A percentile compares a stretch with the other conserved stretches of the same genome.
Evolutionary conservation across 2,329 filamentous ascomycete species (phyloP).

Genomic region (Fusarium piperis): DNA sequence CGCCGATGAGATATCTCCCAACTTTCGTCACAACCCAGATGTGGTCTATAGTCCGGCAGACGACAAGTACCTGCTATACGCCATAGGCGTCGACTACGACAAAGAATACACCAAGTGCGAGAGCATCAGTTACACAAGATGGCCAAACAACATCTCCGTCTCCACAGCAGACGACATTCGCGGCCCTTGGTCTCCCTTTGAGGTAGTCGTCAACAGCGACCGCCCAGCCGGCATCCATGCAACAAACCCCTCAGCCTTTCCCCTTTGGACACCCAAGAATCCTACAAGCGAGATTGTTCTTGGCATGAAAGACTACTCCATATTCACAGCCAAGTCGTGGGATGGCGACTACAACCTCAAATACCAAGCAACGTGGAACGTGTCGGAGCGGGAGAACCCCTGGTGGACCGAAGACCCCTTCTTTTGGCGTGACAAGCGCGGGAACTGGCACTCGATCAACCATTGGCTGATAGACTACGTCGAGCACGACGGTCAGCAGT

Average conservation of each 20-base stretch:
- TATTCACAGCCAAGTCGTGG: slow-evolving; percentile 2
- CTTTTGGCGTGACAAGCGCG: slow-evolving; percentile 47
- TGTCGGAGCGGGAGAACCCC: slow-evolving; percentile 15
- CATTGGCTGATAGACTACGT: slow-evolving; percentile 44
- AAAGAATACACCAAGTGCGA: slow-evolving; percentile 8
- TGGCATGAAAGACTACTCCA: slow-evolving; percentile 19
- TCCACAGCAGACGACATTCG: slow-evolving; percentile 26
- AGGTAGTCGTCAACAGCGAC: slow-evolving; percentile 22
- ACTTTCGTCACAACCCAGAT: slow-evolving; percentile 59
- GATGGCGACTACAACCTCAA: slow-evolving; percentile 1
- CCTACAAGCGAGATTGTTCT: slow-evolving; percentile 15
- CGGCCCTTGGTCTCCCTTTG: slow-evolving; percentile 25
- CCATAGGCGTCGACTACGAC: slow-evolving; percentile 49
- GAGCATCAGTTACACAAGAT: slow-evolving; percentile 20
- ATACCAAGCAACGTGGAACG: slow-evolving; percentile 25
- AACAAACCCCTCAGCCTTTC: slow-evolving; percentile 56
- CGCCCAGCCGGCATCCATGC: slow-evolving; percentile 16
- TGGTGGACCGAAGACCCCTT: slow-evolving; percentile 46
- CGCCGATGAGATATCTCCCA: slow-evolving; percentile 50
- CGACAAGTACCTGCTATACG: slow-evolving; percentile 55
- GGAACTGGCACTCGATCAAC: slow-evolving; percentile 46
- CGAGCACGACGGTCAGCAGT: slow-evolving; percentile 40
- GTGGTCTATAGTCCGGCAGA: slow-evolving; percentile 56
- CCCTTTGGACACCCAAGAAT: slow-evolving; percentile 38
- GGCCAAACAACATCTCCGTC: slow-evolving; percentile 42